Evolutionary conservation across 306 rosid genomes (phyloP).

Genomic region (Carpinus fangiana): DNA sequence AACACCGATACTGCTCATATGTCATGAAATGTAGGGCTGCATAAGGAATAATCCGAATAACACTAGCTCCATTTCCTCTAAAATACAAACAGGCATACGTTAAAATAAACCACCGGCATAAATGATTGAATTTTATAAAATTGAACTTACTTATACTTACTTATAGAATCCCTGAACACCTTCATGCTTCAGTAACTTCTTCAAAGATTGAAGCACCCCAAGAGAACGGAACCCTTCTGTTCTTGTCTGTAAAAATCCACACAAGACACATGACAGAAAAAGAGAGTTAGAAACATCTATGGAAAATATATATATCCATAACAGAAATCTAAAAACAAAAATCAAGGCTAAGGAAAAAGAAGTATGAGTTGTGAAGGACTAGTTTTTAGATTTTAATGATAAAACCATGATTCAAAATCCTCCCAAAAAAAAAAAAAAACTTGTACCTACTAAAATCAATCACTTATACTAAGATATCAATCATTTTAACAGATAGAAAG

Average conservation of each 20-base stretch:
- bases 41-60: conserved; percentile 83
- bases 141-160: conserved; percentile 80
- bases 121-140: neutral
- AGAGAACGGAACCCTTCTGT: conserved; percentile 75
- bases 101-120: neutral
- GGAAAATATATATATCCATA: conserved; percentile 7
- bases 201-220: conserved; percentile 75
- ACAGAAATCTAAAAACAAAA: conserved; percentile 11
- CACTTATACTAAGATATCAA: neutral
- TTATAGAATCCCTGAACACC: conserved; percentile 80
- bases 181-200: conserved; percentile 67
- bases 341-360: neutral
- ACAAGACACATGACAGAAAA: neutral
- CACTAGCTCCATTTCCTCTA: conserved; percentile 99
- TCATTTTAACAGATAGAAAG: neutral
- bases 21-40: conserved; percentile 98
- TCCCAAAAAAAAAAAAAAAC: neutral
- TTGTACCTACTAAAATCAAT: conserved; percentile 9
- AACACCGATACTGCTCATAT: conserved; percentile 85
- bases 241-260: conserved; percentile 59
- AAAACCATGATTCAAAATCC: neutral
- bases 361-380: neutral
- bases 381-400: neutral
- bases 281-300: neutral
- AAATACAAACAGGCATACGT: conserved; percentile 27